Evolutionary conservation across 495 filamentous ascomycete species (phyloP), one percentile per base, ranked within the genome.

Genomic region (Neurospora discreta): DNA sequence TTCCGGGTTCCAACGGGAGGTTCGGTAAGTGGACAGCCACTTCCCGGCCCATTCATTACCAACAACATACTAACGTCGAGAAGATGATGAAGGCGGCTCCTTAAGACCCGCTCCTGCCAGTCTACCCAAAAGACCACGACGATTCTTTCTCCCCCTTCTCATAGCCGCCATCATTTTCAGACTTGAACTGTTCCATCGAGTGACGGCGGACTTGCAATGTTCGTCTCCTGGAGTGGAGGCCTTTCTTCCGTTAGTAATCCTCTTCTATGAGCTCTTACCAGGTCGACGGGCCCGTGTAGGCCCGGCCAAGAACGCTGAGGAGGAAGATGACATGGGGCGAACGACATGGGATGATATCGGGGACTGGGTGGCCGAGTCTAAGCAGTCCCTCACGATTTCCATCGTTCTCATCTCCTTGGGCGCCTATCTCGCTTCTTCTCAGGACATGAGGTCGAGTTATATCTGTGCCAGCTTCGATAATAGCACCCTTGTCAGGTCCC

Each of bases 1-100:
- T 86, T 20, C 83, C 83, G 8, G 83, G 83, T 13, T 75, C 80
- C 41, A 80, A 84, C 71, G 83, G 83, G 11, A 77, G 83, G 43
- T 86, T 84, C 73, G 82, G 81, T 83, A 72, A 44, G 78, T 77
- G 1, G 6, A 13, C 33, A 18, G 18, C 9, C 39, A 5, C 3
- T 40, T 42, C 6, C 7, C 39, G 38, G 1, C 18, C 20, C n/a
- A 67, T 5, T n/a, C n/a, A n/a, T n/a, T n/a, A n/a, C n/a, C 23
- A 23, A 23, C 43, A 39, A 39, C 40, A 65, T 58, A 16, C 26
- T 16, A 5, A 39, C 52, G 18, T n/a, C 2, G 18, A 15, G 38
- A 42, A 84, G 82, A 83, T 52, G 82, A 84, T 44, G 82, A 82
- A 67, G 72, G 76, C 33, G 79, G 71, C 8, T 58, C 71, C 2